Evolutionary conservation across 306 rosid genomes (phyloP).

Genomic region (Vigna mungo): DNA sequence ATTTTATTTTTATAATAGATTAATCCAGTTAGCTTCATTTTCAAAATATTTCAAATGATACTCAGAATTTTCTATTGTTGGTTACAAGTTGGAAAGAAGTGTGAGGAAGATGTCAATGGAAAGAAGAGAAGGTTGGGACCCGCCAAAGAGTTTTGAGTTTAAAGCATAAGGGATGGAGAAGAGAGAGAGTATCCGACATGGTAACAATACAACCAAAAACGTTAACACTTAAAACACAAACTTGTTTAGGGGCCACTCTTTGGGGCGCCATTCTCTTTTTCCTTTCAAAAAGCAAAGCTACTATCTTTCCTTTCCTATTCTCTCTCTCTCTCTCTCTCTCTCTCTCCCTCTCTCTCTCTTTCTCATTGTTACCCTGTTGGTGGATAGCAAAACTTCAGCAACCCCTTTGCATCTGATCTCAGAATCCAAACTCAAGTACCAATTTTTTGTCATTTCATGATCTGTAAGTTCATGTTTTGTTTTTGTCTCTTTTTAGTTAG

Average conservation of each 20-base stretch:
- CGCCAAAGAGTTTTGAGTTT: slow-evolving; percentile 59
- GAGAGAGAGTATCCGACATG: slow-evolving; percentile 17
- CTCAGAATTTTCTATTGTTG: too few relatives aligned
- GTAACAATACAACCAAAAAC: slow-evolving; percentile 31
- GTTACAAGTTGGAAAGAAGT: background rate
- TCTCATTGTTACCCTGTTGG: slow-evolving; percentile 34
- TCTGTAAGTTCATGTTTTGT: slow-evolving; percentile 66
- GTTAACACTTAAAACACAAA: slow-evolving; percentile 35
- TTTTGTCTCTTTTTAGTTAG: slow-evolving; percentile 43
- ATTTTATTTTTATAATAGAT: background rate
- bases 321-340: slow-evolving; percentile 36
- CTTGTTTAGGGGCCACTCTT: slow-evolving; percentile 24
- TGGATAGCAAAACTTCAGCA: slow-evolving; percentile 47
- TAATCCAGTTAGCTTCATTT: background rate
- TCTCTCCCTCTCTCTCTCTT: slow-evolving; percentile 31
- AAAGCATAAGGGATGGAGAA: slow-evolving; percentile 45
- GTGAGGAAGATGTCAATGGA: background rate
- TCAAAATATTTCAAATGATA: background rate
- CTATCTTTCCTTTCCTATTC: slow-evolving; percentile 47
- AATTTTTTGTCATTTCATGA: slow-evolving; percentile 49
- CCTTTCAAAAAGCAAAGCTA: slow-evolving; percentile 61
- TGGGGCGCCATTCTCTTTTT: slow-evolving; percentile 46
- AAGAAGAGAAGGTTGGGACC: slow-evolving; percentile 51
- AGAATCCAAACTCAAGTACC: slow-evolving; percentile 52
- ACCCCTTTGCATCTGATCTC: slow-evolving; percentile 59